Evolutionary conservation across 2,329 filamentous ascomycete genomes (phyloP).

Genomic region (Clonostachys rhizophaga): DNA sequence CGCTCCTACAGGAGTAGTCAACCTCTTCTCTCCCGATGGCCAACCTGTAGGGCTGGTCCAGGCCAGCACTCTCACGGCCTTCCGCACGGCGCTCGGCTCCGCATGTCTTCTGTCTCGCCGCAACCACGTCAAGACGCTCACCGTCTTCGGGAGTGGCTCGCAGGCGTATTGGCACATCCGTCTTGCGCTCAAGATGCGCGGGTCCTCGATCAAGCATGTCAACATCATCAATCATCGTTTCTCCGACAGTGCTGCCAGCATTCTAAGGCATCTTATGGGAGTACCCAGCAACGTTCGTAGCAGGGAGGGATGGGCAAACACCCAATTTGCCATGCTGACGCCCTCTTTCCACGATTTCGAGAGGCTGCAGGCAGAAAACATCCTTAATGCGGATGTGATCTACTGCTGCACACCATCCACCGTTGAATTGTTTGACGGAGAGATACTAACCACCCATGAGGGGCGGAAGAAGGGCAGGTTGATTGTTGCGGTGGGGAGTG

Average conservation of each 20-base stretch:
- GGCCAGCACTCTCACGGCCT: conserved; percentile 71
- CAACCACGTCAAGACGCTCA: conserved; percentile 66
- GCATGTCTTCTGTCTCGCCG: conserved; percentile 63
- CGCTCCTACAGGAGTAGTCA: conserved; percentile 61
- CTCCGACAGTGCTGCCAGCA: conserved; percentile 46
- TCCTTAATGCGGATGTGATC: conserved; percentile 72
- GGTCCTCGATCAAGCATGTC: conserved; percentile 67
- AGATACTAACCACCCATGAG: conserved; percentile 67
- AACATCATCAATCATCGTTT: conserved; percentile 79
- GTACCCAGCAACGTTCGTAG: conserved; percentile 37
- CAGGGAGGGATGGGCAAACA: conserved; percentile 57
- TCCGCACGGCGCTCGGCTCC: conserved; percentile 72
- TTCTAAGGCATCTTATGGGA: conserved; percentile 42
- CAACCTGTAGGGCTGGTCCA: conserved; percentile 64
- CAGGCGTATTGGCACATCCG: conserved; percentile 96
- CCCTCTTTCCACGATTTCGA: conserved; percentile 64
- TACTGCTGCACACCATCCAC: conserved; percentile 83
- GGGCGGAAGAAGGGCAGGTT: conserved; percentile 66
- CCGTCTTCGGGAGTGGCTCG: conserved; percentile 82
- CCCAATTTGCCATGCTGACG: conserved; percentile 67
- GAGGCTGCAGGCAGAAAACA: conserved; percentile 63
- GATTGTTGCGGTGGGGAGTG: conserved; percentile 68
- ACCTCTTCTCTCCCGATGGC: conserved; percentile 61
- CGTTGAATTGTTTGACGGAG: conserved; percentile 68
- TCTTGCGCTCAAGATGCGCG: conserved; percentile 71